Base-by-base conservation (phyloP, 1,284 basidiomycete species). In the Anthracocystis setariae region DNA sequence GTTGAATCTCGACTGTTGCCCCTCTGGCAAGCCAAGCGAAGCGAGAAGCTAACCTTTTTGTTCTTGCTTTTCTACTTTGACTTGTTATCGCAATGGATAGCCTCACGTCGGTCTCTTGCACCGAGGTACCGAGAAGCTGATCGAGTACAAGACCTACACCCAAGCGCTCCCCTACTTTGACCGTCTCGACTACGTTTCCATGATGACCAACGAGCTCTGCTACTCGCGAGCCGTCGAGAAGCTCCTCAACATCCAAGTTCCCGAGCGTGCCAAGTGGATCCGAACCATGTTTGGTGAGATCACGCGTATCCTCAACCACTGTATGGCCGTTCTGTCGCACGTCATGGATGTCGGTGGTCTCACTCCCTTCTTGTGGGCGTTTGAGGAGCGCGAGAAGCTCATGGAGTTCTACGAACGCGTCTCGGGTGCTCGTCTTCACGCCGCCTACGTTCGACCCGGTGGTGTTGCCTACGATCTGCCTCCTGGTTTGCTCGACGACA, bases 401-500 rank as follows among this genome's bases (percentile, higher is more conserved):
- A 98, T 98, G 95, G 95, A 98, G 84, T 98, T 98, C 85, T 98
- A 98, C 85, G 95, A 99, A 85, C 93, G 95, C 60, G 94, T 98
- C 33, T 98, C 94, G 9, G 95, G 95, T 76, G 95, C 95, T 2
- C 93, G 95, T 65, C 87, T 99, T 80, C 95, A 98, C 83, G 90
- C 94, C 7, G 95, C 95, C n/a, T 98, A 98, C 84, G 90, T 98
- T 46, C 92, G 95, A 67, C 96, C 95, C 4, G 95, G 95, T 72
- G 95, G 96, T 80, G 96, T 99, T 47, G 94, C 96, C 1, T 98
- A 94, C 83, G 96, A 99, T 82, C 86, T 98, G 46, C 95, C 95
- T 7, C 94, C 97, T 79, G 95, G 95, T 17, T 86, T 98, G 33
- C 88, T 99, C 38, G 92, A 98, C 77, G 96, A 98, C 84, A 97